Percentiles rank a stretch among this genome's conserved stretches.
These are phyloP conservation scores for Podila epigama DNA, from an alignment of 192 early-diverging fungal species.

Conservation along the genomic window DNA sequence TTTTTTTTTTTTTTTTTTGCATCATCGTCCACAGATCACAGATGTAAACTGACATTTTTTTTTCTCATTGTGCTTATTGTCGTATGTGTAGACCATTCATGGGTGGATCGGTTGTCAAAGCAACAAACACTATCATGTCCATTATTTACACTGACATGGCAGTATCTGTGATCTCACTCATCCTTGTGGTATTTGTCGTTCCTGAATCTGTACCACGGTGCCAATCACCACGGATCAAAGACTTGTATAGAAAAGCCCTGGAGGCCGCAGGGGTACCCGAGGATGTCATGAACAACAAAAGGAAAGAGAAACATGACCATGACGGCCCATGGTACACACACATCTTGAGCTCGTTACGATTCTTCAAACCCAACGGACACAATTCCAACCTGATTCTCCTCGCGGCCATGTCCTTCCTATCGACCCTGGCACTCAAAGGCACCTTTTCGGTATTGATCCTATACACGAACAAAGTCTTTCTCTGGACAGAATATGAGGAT, in stretches of 20 bases:
- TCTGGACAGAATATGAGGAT: slow-evolving; percentile 56
- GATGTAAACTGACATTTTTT: not conserved
- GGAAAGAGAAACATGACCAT: not conserved
- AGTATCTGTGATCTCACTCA: not conserved
- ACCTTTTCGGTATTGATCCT: slow-evolving; percentile 41
- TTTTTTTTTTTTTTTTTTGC: not conserved
- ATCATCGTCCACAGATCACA: too few relatives aligned
- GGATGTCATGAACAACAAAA: slow-evolving; percentile 1
- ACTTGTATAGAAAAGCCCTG: slow-evolving; percentile 14
- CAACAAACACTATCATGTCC: slow-evolving; percentile 6
- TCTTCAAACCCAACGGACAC: slow-evolving; percentile 20
- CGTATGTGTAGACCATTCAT: not conserved
- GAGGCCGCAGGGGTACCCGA: not conserved
- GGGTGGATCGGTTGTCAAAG: not conserved
- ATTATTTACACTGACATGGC: slow-evolving; percentile 16
- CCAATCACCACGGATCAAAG: slow-evolving; percentile 20
- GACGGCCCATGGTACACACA: slow-evolving; percentile 16
- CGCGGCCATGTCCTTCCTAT: slow-evolving; percentile 23
- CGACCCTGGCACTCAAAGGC: slow-evolving; percentile 24
- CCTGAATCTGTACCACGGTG: slow-evolving; percentile 30
- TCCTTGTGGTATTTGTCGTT: slow-evolving; percentile 6
- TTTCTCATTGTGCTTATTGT: not conserved
- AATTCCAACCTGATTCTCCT: slow-evolving; percentile 38
- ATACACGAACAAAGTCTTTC: slow-evolving; percentile 53
- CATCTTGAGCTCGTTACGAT: slow-evolving; percentile 2